Evolutionary conservation across 805 yeast genomes (phyloP), one percentile per base, ranked within the genome.

Genomic region (Dipodascus geniculatus): DNA sequence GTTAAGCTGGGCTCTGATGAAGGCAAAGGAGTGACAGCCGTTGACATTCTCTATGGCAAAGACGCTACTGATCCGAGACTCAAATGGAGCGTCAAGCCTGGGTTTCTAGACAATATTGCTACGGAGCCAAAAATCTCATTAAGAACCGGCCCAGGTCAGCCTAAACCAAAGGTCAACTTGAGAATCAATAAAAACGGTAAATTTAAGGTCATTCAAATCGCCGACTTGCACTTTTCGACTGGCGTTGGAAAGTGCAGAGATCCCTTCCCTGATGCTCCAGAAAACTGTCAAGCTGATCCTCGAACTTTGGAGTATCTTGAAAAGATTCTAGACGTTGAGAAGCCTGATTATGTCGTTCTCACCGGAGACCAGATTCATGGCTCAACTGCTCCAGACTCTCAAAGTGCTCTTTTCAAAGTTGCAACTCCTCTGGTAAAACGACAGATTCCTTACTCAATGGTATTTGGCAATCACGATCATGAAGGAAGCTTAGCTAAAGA

Each of bases 321-420:
- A 3, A 65, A 65, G 20, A 85, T 86, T 0, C 68, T 91, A 49
- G 90, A 86, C 53, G 55, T 75, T 0, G 98, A 93, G 65, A 66
- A 75, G 33, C 98, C 99, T 0, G 90, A 93, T 63, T 66, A 90
- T 23, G 93, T 88, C 0, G 87, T 89, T 0, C 71, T 88, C 54
- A 82, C 96, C 0, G 99, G 99, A 3, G 99, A 91, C 69, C 96
- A 88, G 66, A 76, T 91, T 0, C 87, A 80, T 75, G 98, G 98
- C 1, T 82, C 78, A 44, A 76, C 72, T 48, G 75, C 87, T 0
- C 88, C 87, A 6, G 98, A 91, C 64, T 76, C 96, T 0, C 83
- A 83, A 59, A 82, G 96, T 0, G 80, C 96, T 0, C 61, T 88
- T n/a, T 74, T 84, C 55, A 91, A 93, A 64, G 87, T 83, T 0